Evolutionary conservation across 352 stramenopile species (phyloP).

Genomic region (Thraustochytrium striatum): DNA sequence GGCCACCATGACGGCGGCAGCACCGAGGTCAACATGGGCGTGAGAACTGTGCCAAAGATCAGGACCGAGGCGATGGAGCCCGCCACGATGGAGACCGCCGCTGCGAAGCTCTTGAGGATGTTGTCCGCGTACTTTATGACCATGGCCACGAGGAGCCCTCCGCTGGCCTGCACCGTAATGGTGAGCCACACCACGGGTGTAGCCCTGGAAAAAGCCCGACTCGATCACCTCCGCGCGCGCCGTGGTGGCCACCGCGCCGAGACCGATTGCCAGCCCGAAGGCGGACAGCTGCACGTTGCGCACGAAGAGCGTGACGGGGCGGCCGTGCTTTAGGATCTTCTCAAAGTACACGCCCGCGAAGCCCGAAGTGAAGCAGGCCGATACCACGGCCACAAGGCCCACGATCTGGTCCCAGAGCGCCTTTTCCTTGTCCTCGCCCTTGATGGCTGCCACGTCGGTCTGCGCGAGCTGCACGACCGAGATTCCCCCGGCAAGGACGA

Average conservation of each 20-base stretch:
- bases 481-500: constrained; percentile 68
- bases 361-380: constrained; percentile 69
- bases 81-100: constrained; percentile 72
- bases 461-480: constrained; percentile 60
- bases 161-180: constrained; percentile 67
- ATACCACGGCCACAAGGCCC: constrained; percentile 67
- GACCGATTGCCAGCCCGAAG: constrained; percentile 69
- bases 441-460: constrained; percentile 32
- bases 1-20: too few relatives aligned
- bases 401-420: constrained; percentile 55
- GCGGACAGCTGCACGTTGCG: constrained; percentile 81
- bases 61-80: background rate
- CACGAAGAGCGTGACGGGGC: constrained; percentile 72
- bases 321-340: constrained; percentile 76
- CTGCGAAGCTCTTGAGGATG: constrained; percentile 85
- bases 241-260: constrained; percentile 64
- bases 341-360: constrained; percentile 86
- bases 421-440: constrained; percentile 49
- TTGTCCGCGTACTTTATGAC: constrained; percentile 90
- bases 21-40: too few relatives aligned
- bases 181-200: constrained; percentile 61
- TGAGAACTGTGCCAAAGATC: background rate
- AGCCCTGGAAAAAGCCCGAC: constrained; percentile 74
- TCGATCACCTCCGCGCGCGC: constrained; percentile 60
- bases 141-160: constrained; percentile 80